Conservation (phyloP, 1,284 basidiomycete species). For the Cutaneotrichosporon spelunceum region DNA sequence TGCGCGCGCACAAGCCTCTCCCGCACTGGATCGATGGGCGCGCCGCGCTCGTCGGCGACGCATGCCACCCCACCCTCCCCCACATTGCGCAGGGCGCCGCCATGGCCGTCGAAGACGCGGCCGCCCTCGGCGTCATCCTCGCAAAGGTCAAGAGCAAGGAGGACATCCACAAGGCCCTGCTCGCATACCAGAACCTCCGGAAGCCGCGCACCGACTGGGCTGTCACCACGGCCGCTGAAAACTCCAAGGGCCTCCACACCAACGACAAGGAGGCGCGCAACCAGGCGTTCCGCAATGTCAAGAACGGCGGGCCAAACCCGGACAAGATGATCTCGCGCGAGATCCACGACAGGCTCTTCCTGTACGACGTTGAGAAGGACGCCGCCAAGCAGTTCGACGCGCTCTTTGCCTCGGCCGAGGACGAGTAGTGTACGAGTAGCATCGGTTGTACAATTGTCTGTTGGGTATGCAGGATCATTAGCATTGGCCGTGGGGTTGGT, state of each 20-base stretch:
- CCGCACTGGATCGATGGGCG: conserved; percentile 45
- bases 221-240: conserved; percentile 43
- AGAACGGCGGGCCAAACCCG: conserved; percentile 30
- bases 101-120: conserved; percentile 50
- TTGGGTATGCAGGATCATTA: conserved; percentile 8
- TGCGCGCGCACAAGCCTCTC: conserved; percentile 46
- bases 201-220: conserved; percentile 50
- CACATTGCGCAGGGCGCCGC: conserved; percentile 50
- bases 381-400: conserved; percentile 29
- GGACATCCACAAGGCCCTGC: conserved; percentile 44
- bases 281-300: conserved; percentile 28
- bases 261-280: conserved; percentile 34
- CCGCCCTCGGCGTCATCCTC: conserved; percentile 45
- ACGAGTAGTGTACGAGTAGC: neutral
- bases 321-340: conserved; percentile 54
- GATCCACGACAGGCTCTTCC: conserved; percentile 32
- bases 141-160: conserved; percentile 38
- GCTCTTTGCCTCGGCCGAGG: conserved; percentile 9
- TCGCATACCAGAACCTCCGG: conserved; percentile 45
- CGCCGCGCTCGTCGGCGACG: conserved; percentile 39
- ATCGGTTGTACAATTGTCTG: neutral
- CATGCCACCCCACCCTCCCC: conserved; percentile 46
- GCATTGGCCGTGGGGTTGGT: no score
- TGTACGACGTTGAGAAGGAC: conserved; percentile 31
- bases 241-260: conserved; percentile 47